Evolutionary conservation across 805 yeast genomes (phyloP).

Genomic region (Candida ficus): DNA sequence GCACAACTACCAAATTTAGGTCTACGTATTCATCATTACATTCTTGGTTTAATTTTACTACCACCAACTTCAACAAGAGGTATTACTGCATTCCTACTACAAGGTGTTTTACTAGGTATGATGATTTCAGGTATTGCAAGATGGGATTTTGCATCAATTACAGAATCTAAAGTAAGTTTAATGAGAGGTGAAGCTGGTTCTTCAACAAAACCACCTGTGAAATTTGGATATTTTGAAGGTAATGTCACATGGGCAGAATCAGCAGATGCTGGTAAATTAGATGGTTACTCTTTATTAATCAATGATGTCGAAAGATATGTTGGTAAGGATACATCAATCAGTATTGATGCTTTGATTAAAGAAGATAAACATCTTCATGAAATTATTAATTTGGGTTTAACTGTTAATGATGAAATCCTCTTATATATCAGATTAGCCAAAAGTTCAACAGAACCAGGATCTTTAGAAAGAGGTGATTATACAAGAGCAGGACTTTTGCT

Average conservation of each 20-base stretch:
- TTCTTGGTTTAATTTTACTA: conserved; percentile 67
- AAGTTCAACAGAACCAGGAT: conserved; percentile 30
- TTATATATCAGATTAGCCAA: conserved; percentile 56
- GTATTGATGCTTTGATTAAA: conserved; percentile 32
- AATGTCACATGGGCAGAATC: conserved; percentile 25
- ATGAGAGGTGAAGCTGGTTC: conserved; percentile 70
- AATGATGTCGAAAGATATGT: conserved; percentile 77
- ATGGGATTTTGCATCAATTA: conserved; percentile 91
- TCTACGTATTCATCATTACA: conserved; percentile 76
- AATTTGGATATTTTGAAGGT: conserved; percentile 19
- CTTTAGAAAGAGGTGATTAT: conserved; percentile 46
- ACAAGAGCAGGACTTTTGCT: conserved; percentile 54
- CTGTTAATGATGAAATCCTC: conserved; percentile 24
- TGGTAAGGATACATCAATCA: conserved; percentile 45
- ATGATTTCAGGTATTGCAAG: conserved; percentile 79
- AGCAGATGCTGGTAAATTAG: conserved; percentile 26
- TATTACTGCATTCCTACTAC: conserved; percentile 63
- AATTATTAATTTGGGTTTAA: conserved; percentile 29
- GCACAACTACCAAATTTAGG: conserved; percentile 60
- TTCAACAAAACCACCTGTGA: conserved; percentile 45
- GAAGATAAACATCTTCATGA: conserved; percentile 26
- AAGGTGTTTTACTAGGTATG: conserved; percentile 80
- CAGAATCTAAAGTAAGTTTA: conserved; percentile 66
- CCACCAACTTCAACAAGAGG: conserved; percentile 85
- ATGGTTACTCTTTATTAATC: conserved; percentile 59